Evolutionary conservation across 208 protist species (phyloP).

Genomic region (Leishmania gerbilli): DNA sequence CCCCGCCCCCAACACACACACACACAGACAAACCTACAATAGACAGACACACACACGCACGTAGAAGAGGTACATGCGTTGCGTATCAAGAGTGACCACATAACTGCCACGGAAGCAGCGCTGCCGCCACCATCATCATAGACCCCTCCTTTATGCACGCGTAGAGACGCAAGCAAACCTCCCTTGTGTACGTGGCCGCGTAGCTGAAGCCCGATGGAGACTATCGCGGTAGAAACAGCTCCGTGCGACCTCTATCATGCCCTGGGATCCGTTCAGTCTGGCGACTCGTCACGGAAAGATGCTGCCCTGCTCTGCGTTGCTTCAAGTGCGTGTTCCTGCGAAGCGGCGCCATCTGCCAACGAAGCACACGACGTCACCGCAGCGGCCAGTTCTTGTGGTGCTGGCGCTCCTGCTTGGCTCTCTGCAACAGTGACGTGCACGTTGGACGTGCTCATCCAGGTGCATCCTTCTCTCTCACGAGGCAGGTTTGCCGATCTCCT

Average conservation of each 20-base stretch:
- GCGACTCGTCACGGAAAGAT: constrained; percentile 3
- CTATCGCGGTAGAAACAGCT: neutral
- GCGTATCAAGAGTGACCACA: too few relatives aligned
- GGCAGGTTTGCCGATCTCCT: constrained; percentile 3
- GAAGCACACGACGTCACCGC: neutral
- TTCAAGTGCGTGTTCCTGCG: constrained; percentile 1
- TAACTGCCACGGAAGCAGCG: neutral
- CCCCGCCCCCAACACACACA: neutral
- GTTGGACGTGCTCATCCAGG: constrained; percentile 16
- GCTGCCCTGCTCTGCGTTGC: constrained; percentile 4
- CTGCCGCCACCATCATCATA: neutral
- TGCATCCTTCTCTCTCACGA: neutral
- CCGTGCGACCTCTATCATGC: constrained; percentile 18
- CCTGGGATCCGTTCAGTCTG: neutral
- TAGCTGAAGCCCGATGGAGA: constrained; percentile 15
- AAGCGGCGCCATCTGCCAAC: neutral
- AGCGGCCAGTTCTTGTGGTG: neutral
- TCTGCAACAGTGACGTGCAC: constrained; percentile 22
- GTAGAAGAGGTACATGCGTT: neutral
- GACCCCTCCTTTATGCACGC: neutral
- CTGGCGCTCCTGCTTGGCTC: constrained; percentile 14
- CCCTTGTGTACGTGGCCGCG: neutral
- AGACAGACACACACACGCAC: neutral
- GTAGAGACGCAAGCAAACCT: neutral
- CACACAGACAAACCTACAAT: neutral